Evolutionary conservation across 192 early-diverging fungal genomes (phyloP).

Genomic region (Coemansia sp.): DNA sequence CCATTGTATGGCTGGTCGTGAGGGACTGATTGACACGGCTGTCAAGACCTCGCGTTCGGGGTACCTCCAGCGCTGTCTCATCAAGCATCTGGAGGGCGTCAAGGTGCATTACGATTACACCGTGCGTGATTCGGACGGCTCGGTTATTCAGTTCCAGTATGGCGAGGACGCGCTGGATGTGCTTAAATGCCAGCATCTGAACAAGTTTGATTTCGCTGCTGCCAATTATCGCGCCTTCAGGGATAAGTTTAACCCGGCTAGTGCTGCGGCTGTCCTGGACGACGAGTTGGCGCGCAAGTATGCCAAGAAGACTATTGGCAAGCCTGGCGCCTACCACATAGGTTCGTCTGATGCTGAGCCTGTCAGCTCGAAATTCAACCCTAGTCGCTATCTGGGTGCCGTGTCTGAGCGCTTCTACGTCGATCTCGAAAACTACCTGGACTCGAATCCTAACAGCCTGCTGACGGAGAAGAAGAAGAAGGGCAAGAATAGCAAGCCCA

Average conservation of each 20-base stretch:
- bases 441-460: slow-evolving; percentile 41
- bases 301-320: slow-evolving; percentile 78
- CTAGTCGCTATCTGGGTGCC: slow-evolving; percentile 82
- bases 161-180: slow-evolving; percentile 98
- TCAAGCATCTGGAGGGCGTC: slow-evolving; percentile 98
- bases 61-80: slow-evolving; percentile 98
- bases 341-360: slow-evolving; percentile 59
- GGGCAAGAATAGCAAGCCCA: slow-evolving; percentile 5
- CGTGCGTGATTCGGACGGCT: slow-evolving; percentile 93
- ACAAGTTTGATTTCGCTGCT: slow-evolving; percentile 91
- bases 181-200: slow-evolving; percentile 88
- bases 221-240: slow-evolving; percentile 85
- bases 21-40: slow-evolving; percentile 99
- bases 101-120: slow-evolving; percentile 96
- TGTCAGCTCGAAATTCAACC: slow-evolving; percentile 77
- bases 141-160: slow-evolving; percentile 97
- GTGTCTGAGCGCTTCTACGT: slow-evolving; percentile 86
- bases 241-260: slow-evolving; percentile 76
- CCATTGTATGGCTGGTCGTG: slow-evolving; percentile 99
- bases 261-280: slow-evolving; percentile 68
- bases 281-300: slow-evolving; percentile 72
- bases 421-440: slow-evolving; percentile 62
- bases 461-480: slow-evolving; percentile 23
- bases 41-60: slow-evolving; percentile 99
- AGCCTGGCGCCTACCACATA: slow-evolving; percentile 54